These are phyloP conservation scores for Salix brachista DNA, from an alignment of 345 rosid species.

Conservation along the genomic window DNA sequence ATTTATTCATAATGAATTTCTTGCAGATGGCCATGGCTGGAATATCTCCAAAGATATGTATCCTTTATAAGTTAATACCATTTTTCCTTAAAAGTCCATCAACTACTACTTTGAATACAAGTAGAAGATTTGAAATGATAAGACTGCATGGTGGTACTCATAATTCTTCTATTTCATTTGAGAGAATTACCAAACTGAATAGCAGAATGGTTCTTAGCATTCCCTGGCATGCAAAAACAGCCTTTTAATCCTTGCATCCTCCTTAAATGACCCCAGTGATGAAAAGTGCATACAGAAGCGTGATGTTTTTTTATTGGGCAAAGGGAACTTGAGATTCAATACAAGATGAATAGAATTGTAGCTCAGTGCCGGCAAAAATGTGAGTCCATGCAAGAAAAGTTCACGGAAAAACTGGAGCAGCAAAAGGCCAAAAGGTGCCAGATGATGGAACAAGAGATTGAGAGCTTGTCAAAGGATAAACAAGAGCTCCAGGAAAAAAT, in stretches of 20 bases:
- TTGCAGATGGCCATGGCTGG: slow-evolving; percentile 95
- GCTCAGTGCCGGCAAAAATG: too few species aligned
- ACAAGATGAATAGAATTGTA: too few species aligned
- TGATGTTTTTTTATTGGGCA: slow-evolving; percentile 83
- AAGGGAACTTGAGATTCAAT: too few species aligned
- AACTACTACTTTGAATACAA: neutral
- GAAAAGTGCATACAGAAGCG: slow-evolving; percentile 85
- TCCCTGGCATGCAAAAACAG: neutral
- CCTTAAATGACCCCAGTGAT: slow-evolving; percentile 63
- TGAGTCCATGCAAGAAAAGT: too few species aligned
- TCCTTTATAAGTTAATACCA: slow-evolving; percentile 29
- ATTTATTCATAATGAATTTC: slow-evolving; percentile 4
- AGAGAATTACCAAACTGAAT: neutral
- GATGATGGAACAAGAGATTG: slow-evolving; percentile 88
- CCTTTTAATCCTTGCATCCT: slow-evolving; percentile 15
- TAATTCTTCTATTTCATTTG: neutral
- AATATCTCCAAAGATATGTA: slow-evolving; percentile 87
- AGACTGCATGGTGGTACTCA: neutral
- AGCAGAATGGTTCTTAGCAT: neutral
- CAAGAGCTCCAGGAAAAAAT: slow-evolving; percentile 88
- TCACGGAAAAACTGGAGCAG: too few species aligned
- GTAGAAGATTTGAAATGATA: neutral
- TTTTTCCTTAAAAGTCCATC: neutral
- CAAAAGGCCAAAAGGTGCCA: slow-evolving; percentile 80
- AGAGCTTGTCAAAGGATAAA: too few species aligned